Base-by-base conservation (phyloP, 768 basidiomycete species). In the Leccinum disarticulatum region DNA sequence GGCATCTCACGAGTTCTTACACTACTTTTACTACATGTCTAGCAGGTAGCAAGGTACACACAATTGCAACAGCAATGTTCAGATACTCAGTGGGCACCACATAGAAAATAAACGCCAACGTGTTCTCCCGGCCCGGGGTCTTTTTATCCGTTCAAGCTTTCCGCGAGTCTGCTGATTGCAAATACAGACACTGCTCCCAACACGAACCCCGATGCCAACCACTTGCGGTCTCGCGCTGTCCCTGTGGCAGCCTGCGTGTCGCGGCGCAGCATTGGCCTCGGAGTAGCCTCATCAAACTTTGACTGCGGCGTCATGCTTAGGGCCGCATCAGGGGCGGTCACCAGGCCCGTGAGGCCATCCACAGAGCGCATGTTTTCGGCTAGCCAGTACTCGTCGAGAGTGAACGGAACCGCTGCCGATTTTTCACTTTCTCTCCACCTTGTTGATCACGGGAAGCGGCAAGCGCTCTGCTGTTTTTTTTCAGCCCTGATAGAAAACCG, bases 321-420 rank as follows among this genome's bases (percentile, higher is more conserved):
- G 6, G 66, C 41, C 10, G 65, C 62, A 3, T 65, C 69, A 15
- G 72, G 71, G 2, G 64, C 72, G 3, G 66, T 68, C 11, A 62
- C 49, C 52, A 87, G 61, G 0, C 79, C 86, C 1, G 84, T 80
- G 2, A 89, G 75, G 3, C 86, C 86, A 60, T 88, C 86, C 54
- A 88, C 68, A 57, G 84, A 86, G n/a, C 64, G 71, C 48, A 66
- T 19, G 66, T 88, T 89, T 47, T 77, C 68, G 19, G 63, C 58
- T 11, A 66, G 65, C 86, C 87, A 88, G 68, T 85, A 87, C 6
- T 70, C 65, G 64, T 74, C 80, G 61, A 87, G 73, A 3, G 84
- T 82, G 17, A 76, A 67, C 30, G 33, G 30, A 17, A 57, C n/a
- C 15, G n/a, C 7, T 35, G 64, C 35, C 33, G 36, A 38, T 15